Base-by-base conservation (phyloP, 2,329 filamentous ascomycete genomes). In the Fusarium sp. region DNA sequence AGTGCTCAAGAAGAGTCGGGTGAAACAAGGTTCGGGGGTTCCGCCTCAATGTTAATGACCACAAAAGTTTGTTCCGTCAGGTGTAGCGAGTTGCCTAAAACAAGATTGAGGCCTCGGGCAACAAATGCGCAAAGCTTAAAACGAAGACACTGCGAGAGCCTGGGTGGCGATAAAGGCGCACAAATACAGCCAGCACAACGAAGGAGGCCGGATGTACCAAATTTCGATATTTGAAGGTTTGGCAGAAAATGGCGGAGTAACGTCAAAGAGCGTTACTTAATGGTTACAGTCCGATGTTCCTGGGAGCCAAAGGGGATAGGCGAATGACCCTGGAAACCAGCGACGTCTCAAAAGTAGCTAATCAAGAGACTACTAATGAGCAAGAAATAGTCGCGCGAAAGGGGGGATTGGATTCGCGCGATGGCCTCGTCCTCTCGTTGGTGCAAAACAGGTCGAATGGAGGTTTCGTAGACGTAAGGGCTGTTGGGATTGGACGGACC, bases 171-270 rank as follows among this genome's bases (percentile, higher is more conserved):
- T 48, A 36, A 60, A 26, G 51, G 35, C 44, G 65, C 20, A 64
- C 47, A 71, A 44, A 70, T 53, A 65, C 56, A 54, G 65, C 75
- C 74, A 68, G 64, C 72, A 63, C 75, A 75, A 65, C 61, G 58
- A 75, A 78, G 72, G 65, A 72, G 74, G 75, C 72, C 71, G 60
- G 73, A 63, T 53, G 53, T 56, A 67, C 65, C 62, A 39, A 47
- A 50, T 59, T 31, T 53, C 31, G 48, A 24, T 33, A 41, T 54
- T 68, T 38, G 22, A 44, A 41, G 54, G 45, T 58, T 61, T 56
- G 61, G 45, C 53, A 56, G 20, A 63, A 61, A 63, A 71, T 77
- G 75, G 71, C 73, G 68, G 65, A 76, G 75, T 36, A 74, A 59
- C 62, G 61, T 75, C 69, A 73, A 75, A 33, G 58, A 75, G 69